Evolutionary conservation across 1,284 basidiomycete genomes (phyloP).

Genomic region (Wolfiporia cocos): DNA sequence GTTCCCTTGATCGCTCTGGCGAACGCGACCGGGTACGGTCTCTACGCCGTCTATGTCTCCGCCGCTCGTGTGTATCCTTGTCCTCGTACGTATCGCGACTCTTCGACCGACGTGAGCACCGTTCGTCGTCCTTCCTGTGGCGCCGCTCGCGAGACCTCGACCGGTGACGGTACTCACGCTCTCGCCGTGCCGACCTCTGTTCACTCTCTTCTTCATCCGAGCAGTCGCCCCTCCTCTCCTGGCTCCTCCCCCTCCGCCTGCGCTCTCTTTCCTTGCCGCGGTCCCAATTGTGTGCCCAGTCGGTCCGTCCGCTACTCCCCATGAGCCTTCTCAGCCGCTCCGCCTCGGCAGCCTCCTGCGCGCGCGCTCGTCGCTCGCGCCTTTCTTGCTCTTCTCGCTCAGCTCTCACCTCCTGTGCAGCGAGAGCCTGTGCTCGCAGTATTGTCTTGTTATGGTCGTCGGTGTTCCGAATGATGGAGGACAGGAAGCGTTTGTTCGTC

Average conservation of each 20-base stretch:
- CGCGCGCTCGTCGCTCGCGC: conserved; percentile 51
- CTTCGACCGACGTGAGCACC: background rate
- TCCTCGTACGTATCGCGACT: conserved; percentile 7
- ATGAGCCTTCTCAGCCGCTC: conserved; percentile 44
- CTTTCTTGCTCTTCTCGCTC: conserved; percentile 60
- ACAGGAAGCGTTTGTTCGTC: conserved; percentile 89
- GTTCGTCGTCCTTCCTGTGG: conserved; percentile 1
- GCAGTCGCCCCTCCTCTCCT: conserved; percentile 37
- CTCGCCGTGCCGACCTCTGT: conserved; percentile 6
- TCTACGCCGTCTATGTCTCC: conserved; percentile 17
- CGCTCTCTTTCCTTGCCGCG: conserved; percentile 20
- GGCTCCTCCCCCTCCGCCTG: conserved; percentile 29
- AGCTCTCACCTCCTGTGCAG: conserved; percentile 65
- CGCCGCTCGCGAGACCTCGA: conserved; percentile 2
- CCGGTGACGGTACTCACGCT: conserved; percentile 12
- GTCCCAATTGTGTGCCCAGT: conserved; percentile 24
- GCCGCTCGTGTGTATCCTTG: conserved; percentile 12
- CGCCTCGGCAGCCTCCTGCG: conserved; percentile 65
- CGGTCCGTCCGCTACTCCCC: conserved; percentile 25
- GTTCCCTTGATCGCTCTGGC: conserved; percentile 14
- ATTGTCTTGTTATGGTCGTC: conserved; percentile 90
- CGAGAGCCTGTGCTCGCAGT: conserved; percentile 68
- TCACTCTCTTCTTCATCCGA: conserved; percentile 25
- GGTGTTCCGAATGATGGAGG: conserved; percentile 83
- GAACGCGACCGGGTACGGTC: conserved; percentile 14